Evolutionary conservation across 2,329 filamentous ascomycete genomes (phyloP).

Genomic region (Cercospora sesami): DNA sequence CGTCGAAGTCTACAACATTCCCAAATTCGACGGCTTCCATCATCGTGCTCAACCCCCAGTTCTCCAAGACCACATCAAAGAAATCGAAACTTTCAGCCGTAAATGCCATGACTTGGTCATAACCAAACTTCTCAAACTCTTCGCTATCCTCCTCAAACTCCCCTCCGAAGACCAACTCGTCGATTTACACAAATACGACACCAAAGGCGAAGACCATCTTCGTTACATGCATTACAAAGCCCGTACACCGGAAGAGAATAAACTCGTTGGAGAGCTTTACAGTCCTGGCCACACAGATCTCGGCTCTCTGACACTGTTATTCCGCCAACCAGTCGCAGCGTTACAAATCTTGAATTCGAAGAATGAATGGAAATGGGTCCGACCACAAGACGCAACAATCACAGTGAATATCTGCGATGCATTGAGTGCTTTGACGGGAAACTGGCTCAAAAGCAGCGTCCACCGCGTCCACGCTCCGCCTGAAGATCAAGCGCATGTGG

Average conservation of each 20-base stretch:
- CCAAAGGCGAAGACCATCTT: conserved; percentile 60
- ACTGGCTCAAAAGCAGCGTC: conserved; percentile 50
- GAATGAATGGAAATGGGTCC: conserved; percentile 45
- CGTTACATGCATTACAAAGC: conserved; percentile 42
- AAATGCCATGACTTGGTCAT: conserved; percentile 57
- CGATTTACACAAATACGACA: conserved; percentile 58
- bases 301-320: conserved; percentile 45
- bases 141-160: conserved; percentile 61
- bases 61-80: conserved; percentile 51
- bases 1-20: conserved; percentile 61
- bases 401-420: conserved; percentile 46
- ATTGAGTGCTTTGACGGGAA: conserved; percentile 42
- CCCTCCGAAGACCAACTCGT: conserved; percentile 59
- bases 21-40: conserved; percentile 48
- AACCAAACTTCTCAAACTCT: conserved; percentile 58
- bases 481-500: conserved; percentile 50
- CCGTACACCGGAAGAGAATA: conserved; percentile 28
- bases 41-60: conserved; percentile 25
- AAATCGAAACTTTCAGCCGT: conserved; percentile 58
- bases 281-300: conserved; percentile 45
- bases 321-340: conserved; percentile 44
- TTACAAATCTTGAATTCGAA: conserved; percentile 41
- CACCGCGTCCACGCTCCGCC: conserved; percentile 53
- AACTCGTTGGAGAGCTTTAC: conserved; percentile 26
- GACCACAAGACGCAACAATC: conserved; percentile 43